Conservation (phyloP, 805 yeast genomes). For the Yarrowia yakushimensis region DNA sequence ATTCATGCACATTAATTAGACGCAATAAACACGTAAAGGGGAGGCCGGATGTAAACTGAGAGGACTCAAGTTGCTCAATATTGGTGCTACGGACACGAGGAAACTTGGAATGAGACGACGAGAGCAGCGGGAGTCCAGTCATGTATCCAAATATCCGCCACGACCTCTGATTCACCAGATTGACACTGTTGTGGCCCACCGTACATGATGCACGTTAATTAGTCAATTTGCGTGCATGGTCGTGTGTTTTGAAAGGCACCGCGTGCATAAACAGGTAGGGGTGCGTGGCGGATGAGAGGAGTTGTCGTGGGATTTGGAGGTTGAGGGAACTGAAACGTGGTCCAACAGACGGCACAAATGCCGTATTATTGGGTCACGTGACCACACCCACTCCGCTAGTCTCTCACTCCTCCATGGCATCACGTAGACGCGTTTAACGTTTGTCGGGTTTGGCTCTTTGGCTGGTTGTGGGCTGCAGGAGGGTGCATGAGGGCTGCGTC, state of each 20-base stretch:
- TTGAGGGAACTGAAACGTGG: too few relatives aligned
- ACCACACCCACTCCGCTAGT: neutral
- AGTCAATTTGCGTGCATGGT: slow-evolving; percentile 23
- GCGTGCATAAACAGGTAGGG: neutral
- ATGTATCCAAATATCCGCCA: too few relatives aligned
- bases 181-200: neutral
- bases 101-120: neutral
- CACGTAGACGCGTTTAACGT: neutral
- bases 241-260: slow-evolving; percentile 12
- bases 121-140: neutral
- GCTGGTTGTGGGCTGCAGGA: neutral
- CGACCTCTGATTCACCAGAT: neutral
- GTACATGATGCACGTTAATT: slow-evolving; percentile 6
- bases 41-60: too few relatives aligned
- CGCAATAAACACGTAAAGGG: slow-evolving; percentile 1
- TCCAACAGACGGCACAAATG: too few relatives aligned
- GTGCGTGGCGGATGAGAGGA: neutral
- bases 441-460: neutral
- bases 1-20: slow-evolving; percentile 18
- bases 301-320: neutral
- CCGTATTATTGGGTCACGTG: too few relatives aligned
- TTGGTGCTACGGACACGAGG: neutral
- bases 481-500: neutral
- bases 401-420: too few relatives aligned
- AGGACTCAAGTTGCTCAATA: neutral